Percentiles rank a stretch among this genome's conserved stretches.
phyloP scores from a whole-genome alignment of 345 rosid genomes.

The Luvunga scandens region DNA sequence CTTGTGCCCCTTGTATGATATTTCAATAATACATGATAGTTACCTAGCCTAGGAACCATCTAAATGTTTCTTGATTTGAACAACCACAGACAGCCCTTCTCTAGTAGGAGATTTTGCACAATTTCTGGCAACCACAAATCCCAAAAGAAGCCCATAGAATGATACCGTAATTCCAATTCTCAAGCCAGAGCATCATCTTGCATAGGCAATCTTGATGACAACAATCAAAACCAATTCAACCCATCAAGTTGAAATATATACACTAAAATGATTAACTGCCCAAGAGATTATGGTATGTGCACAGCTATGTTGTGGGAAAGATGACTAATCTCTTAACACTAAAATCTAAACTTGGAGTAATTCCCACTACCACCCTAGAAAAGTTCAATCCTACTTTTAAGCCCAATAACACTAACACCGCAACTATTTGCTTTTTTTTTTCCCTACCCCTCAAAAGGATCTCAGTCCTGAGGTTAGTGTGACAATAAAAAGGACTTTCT shows the following conservation, averaged over 20 bases:
- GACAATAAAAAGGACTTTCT: background rate
- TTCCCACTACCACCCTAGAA: background rate
- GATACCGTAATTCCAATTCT: background rate
- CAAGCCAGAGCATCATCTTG: background rate
- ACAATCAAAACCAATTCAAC: conserved; percentile 1
- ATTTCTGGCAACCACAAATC: background rate
- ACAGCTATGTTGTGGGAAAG: background rate
- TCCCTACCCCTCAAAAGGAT: background rate
- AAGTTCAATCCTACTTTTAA: background rate
- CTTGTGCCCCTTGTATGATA: background rate
- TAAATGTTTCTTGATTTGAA: background rate
- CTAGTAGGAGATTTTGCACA: background rate
- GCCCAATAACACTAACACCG: background rate
- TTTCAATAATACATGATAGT: background rate
- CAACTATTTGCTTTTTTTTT: too few relatives aligned
- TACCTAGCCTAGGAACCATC: background rate
- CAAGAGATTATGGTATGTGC: background rate
- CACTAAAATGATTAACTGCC: background rate
- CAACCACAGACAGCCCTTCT: background rate
- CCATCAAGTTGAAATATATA: background rate
- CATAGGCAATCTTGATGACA: background rate
- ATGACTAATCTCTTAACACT: background rate
- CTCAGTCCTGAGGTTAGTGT: background rate
- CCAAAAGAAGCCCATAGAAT: background rate
- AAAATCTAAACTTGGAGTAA: background rate